Conservation (phyloP, 1,284 basidiomycete species). For the Lentinus polychrous region DNA sequence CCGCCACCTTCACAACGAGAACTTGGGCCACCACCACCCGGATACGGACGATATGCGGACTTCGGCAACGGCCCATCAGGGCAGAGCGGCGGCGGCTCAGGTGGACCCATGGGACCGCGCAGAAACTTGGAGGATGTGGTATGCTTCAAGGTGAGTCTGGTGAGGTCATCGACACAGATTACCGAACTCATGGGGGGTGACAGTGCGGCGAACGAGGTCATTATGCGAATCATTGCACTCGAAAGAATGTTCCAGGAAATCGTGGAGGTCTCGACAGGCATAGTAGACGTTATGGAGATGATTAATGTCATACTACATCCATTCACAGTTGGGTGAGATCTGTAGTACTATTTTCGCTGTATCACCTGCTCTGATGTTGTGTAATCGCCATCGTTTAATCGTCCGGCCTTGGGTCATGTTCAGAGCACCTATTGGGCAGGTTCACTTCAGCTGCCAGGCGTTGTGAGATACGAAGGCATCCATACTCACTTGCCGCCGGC, state of each 20-base stretch:
- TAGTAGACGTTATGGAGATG: slow-evolving; percentile 26
- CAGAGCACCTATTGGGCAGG: too few relatives aligned
- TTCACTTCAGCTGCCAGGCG: too few relatives aligned
- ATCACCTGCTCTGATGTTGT: too few relatives aligned
- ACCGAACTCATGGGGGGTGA: slow-evolving; percentile 13
- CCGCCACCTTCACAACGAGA: slow-evolving; percentile 70
- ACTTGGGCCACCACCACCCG: slow-evolving; percentile 86
- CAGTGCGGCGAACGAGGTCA: slow-evolving; percentile 88
- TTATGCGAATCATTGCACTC: slow-evolving; percentile 91
- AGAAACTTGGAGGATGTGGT: slow-evolving; percentile 82
- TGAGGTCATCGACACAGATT: slow-evolving; percentile 7
- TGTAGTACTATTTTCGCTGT: too few relatives aligned
- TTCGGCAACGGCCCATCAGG: slow-evolving; percentile 50
- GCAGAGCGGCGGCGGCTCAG: background rate
- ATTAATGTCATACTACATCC: slow-evolving; percentile 11
- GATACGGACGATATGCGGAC: slow-evolving; percentile 81
- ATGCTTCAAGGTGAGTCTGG: slow-evolving; percentile 74
- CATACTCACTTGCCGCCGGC: too few relatives aligned
- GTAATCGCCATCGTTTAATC: too few relatives aligned
- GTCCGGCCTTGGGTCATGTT: too few relatives aligned
- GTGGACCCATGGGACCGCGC: slow-evolving; percentile 36
- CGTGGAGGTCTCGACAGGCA: slow-evolving; percentile 60
- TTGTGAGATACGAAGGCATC: too few relatives aligned
- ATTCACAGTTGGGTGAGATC: too few relatives aligned
- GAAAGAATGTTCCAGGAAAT: slow-evolving; percentile 78